Conservation (phyloP, 805 yeast genomes). For the Lipomyces kockii region DNA sequence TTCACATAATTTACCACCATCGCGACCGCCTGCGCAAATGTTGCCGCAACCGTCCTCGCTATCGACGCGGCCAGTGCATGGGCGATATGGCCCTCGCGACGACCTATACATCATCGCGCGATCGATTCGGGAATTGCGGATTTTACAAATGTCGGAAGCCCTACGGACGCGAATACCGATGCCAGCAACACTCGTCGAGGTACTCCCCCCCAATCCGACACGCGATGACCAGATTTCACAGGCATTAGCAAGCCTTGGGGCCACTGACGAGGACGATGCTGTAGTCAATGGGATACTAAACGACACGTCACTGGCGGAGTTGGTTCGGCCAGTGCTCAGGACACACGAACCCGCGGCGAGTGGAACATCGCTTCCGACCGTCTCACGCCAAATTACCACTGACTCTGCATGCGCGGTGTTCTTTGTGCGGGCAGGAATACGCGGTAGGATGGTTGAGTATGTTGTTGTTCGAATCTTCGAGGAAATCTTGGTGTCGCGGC, state of each 20-base stretch:
- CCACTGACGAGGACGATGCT: not conserved
- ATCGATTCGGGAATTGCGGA: not conserved
- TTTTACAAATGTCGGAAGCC: not conserved
- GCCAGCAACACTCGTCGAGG: not conserved
- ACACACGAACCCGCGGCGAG: not conserved
- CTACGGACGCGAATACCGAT: not conserved
- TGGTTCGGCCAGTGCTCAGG: not conserved
- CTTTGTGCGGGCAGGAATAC: not conserved
- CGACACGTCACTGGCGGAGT: not conserved
- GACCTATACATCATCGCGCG: not conserved
- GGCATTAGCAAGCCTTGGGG: not conserved
- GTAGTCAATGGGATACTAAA: not conserved
- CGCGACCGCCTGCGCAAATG: too few species aligned
- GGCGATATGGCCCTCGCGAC: not conserved
- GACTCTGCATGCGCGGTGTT: not conserved
- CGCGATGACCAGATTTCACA: not conserved
- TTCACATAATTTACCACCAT: not conserved
- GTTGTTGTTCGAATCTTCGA: not conserved
- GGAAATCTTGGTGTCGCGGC: not conserved
- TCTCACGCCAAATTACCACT: not conserved
- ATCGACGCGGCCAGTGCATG: not conserved
- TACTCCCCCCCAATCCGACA: conserved; percentile 1
- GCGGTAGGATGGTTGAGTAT: not conserved
- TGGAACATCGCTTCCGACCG: not conserved
- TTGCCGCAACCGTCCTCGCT: not conserved